These are phyloP conservation scores for Diplotaxis tenuifolia DNA, from an alignment of 345 rosid species.

Conservation along the genomic window DNA sequence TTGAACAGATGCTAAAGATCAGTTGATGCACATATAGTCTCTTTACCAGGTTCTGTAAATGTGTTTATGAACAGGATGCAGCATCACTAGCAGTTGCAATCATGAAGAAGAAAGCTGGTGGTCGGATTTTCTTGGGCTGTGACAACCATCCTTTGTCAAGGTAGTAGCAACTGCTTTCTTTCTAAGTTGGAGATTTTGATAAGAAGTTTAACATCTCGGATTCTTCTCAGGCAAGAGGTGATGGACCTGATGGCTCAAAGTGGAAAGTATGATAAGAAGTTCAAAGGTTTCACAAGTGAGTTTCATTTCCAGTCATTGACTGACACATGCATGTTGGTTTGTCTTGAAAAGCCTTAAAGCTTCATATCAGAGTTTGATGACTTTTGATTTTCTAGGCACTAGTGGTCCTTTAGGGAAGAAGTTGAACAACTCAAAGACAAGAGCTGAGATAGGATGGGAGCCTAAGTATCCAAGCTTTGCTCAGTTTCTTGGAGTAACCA, in stretches of 20 bases:
- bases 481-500: slow-evolving; percentile 58
- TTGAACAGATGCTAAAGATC: background rate
- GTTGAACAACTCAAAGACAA: slow-evolving; percentile 74
- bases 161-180: slow-evolving; percentile 47
- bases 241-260: slow-evolving; percentile 84
- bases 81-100: slow-evolving; percentile 80
- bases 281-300: slow-evolving; percentile 74
- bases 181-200: background rate
- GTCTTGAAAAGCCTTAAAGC: background rate
- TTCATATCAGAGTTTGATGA: slow-evolving; percentile 2
- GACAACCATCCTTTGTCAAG: slow-evolving; percentile 95
- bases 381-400: slow-evolving; percentile 52
- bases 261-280: slow-evolving; percentile 67
- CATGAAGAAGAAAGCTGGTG: slow-evolving; percentile 68
- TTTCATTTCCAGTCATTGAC: slow-evolving; percentile 10
- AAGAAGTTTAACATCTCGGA: background rate
- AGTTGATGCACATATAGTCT: background rate
- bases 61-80: slow-evolving; percentile 60
- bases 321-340: background rate
- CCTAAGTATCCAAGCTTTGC: slow-evolving; percentile 84
- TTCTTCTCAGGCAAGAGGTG: slow-evolving; percentile 69
- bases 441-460: slow-evolving; percentile 80
- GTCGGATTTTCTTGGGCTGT: slow-evolving; percentile 83
- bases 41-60: slow-evolving; percentile 18
- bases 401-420: slow-evolving; percentile 81